phyloP scores from a whole-genome alignment of 306 rosid genomes.

The Cucurbita argyrosperma region DNA sequence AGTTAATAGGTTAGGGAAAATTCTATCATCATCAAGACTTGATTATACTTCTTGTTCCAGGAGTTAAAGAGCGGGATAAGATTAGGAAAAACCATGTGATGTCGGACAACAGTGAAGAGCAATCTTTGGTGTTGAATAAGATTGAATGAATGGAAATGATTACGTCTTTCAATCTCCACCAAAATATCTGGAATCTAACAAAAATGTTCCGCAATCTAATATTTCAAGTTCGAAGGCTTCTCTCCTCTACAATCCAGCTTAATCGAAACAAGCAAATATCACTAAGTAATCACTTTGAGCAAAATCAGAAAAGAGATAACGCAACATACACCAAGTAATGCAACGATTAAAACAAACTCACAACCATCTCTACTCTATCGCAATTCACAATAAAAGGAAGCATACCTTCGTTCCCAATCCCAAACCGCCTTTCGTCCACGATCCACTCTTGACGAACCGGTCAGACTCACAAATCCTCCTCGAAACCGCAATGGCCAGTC shows the following conservation, averaged over 20 bases:
- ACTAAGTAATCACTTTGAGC: neutral
- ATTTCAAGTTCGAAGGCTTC: neutral
- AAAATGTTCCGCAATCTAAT: neutral
- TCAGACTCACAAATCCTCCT: conserved; percentile 28
- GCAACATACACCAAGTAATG: neutral
- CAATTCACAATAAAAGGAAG: neutral
- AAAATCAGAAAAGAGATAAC: neutral
- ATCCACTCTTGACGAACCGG: conserved; percentile 23
- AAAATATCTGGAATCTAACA: neutral
- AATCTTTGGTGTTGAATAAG: neutral
- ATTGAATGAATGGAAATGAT: neutral
- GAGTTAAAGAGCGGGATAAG: neutral
- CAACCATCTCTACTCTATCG: neutral
- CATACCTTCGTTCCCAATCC: conserved; percentile 30
- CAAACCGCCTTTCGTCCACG: conserved; percentile 21
- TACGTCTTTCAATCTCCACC: neutral
- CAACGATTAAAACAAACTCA: neutral
- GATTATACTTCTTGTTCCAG: neutral
- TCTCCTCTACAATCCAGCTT: neutral
- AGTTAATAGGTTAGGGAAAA: neutral
- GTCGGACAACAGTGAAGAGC: neutral
- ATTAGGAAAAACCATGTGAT: neutral
- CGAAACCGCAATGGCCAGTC: conserved; percentile 30
- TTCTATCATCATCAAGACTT: neutral
- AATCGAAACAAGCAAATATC: neutral